Conservation (phyloP, 179 eudicot species). For the Sideroxylon spinosum region DNA sequence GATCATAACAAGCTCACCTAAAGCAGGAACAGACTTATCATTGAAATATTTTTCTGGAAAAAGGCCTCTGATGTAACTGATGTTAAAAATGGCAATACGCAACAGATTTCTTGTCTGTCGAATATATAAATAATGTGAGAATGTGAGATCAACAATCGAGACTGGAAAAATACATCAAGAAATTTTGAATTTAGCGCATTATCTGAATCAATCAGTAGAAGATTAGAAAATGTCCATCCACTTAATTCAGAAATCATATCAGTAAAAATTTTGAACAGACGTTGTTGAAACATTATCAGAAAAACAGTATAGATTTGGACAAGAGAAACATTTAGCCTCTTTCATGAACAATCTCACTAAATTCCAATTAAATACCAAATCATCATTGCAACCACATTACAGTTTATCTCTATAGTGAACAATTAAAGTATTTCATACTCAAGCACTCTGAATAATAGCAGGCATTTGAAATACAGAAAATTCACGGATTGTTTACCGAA, state of each 20-base stretch:
- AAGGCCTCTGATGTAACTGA: slow-evolving; percentile 90
- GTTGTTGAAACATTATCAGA: too few relatives aligned
- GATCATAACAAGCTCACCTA: slow-evolving; percentile 41
- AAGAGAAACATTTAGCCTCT: neutral
- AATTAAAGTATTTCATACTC: neutral
- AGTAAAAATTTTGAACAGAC: neutral
- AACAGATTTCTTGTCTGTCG: slow-evolving; percentile 79
- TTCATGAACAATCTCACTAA: neutral
- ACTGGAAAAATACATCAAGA: neutral
- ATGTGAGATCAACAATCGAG: neutral
- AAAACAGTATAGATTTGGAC: neutral
- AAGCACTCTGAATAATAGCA: neutral
- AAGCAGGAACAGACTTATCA: slow-evolving; percentile 86
- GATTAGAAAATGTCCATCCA: neutral
- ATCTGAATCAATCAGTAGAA: too few relatives aligned
- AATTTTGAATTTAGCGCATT: neutral
- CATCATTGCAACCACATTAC: neutral
- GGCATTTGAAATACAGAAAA: neutral
- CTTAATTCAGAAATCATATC: neutral
- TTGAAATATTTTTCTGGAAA: slow-evolving; percentile 94
- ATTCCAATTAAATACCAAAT: neutral
- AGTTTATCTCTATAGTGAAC: neutral
- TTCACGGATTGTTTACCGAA: neutral
- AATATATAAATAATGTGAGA: neutral
- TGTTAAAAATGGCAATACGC: slow-evolving; percentile 88